Base-by-base conservation (phyloP, 805 yeast species). In the Tetrapisispora phaffii region DNA sequence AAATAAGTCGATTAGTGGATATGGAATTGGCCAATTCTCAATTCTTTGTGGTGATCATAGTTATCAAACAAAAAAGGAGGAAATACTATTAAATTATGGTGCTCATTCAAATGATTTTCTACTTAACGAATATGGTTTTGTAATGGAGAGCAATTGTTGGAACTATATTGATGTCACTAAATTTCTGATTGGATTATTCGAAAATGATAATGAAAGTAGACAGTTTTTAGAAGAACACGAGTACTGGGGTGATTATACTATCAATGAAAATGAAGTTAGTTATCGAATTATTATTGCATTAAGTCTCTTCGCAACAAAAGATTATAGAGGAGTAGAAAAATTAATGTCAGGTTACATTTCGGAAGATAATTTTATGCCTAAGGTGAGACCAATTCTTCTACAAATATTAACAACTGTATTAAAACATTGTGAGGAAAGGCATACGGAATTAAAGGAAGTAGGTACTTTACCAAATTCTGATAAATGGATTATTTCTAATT, bases 61-160 rank as follows among this genome's bases (percentile, higher is more conserved):
- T 9, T 62, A 61, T 40, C 16, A 26, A 4, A 47, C 17, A 7
- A 6, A 54, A 42, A 59, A 55, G 4, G 79, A 79, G 15, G 94
- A 89, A 58, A 52, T 90, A 2, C 77, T 69, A 53, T 72, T 90
- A 51, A 76, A 82, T 42, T 90, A 90, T 59, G 97, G 97, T 0
- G 80, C 96, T 1, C 97, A 90, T 61, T 78, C 84, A 9, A 88
- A 90, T 59, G 87, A 79, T 41, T 85, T 85, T 51, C 64, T 90
- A 29, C 66, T 87, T 9, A 79, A 84, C 55, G 97, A 90, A 61
- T 90, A 90, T 58, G 97, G 97, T 0, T 90, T 90, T 67, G 70
- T 72, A 32, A 61, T 84, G 1, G 58, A 60, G 0, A 56, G 60
- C 1, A 86, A 87, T 57, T 64, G 60, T 19, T 84, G 89, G 87